phyloP scores from a whole-genome alignment of 441 rosid genomes.

The Melastoma candidum region DNA sequence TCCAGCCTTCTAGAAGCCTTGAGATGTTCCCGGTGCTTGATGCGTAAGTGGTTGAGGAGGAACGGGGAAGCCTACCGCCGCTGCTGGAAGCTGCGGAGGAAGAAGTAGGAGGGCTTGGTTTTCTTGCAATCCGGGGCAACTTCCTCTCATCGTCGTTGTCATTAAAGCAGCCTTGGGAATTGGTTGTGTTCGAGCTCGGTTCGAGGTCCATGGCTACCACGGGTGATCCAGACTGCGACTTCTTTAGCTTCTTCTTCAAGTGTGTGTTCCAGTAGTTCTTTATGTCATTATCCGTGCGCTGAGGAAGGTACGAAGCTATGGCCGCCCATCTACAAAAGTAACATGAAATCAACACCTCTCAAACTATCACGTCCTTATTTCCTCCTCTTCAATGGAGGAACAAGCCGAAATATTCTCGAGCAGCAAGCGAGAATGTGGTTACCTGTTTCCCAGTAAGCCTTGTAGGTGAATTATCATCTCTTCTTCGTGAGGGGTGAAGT shows the following conservation, averaged over 20 bases:
- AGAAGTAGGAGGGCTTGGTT: slow-evolving; percentile 14
- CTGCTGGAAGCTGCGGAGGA: slow-evolving; percentile 12
- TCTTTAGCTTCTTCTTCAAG: slow-evolving; percentile 87
- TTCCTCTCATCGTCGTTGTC: slow-evolving; percentile 9
- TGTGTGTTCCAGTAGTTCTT: slow-evolving; percentile 99
- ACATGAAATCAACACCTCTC: slow-evolving; percentile 1
- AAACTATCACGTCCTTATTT: background rate
- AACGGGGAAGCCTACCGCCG: background rate
- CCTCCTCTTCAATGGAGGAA: background rate
- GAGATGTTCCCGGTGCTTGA: slow-evolving; percentile 94
- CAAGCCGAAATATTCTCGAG: background rate
- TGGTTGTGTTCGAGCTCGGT: slow-evolving; percentile 9
- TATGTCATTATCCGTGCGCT: slow-evolving; percentile 89
- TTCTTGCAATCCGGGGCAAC: slow-evolving; percentile 17
- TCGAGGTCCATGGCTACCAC: slow-evolving; percentile 17
- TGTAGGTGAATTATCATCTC: slow-evolving; percentile 95
- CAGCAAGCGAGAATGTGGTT: slow-evolving; percentile 23
- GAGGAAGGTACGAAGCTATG: slow-evolving; percentile 93
- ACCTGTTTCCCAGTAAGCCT: slow-evolving; percentile 99
- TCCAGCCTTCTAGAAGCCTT: slow-evolving; percentile 91
- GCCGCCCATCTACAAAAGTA: slow-evolving; percentile 79
- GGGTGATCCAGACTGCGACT: slow-evolving; percentile 32
- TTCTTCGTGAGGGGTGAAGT: slow-evolving; percentile 92
- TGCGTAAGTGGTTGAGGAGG: slow-evolving; percentile 46
- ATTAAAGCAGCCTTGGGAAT: slow-evolving; percentile 2